Percentiles rank a stretch among this genome's conserved stretches.
phyloP scores from a whole-genome alignment of 192 early-diverging fungal species.

The Coemansia sp. region DNA sequence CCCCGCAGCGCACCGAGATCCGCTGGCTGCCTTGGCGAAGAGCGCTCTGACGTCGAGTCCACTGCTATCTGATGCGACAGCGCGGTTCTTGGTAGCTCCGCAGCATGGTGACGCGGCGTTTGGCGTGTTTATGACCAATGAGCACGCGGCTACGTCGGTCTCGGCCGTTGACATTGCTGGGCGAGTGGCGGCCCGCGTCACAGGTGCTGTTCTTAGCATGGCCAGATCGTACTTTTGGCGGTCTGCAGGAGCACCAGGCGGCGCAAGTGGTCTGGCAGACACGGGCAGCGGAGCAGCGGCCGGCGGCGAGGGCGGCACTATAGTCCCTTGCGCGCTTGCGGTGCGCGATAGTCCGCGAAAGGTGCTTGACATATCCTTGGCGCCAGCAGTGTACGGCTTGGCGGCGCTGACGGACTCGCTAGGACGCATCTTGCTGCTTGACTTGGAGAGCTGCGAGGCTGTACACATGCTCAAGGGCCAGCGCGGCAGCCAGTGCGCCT shows the following conservation, averaged over 20 bases:
- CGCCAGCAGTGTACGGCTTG: slow-evolving; percentile 26
- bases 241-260: background rate
- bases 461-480: slow-evolving; percentile 51
- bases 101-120: slow-evolving; percentile 46
- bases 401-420: slow-evolving; percentile 49
- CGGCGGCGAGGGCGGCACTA: slow-evolving; percentile 17
- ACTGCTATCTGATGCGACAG: slow-evolving; percentile 31
- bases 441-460: slow-evolving; percentile 40
- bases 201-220: slow-evolving; percentile 40
- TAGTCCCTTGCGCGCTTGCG: slow-evolving; percentile 36
- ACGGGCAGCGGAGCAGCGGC: background rate
- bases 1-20: slow-evolving; percentile 25
- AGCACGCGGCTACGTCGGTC: slow-evolving; percentile 21
- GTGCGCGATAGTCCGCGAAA: slow-evolving; percentile 42
- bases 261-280: background rate
- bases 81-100: slow-evolving; percentile 48
- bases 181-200: slow-evolving; percentile 39
- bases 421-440: slow-evolving; percentile 37
- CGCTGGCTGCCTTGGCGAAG: slow-evolving; percentile 33
- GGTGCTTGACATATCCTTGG: slow-evolving; percentile 41
- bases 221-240: slow-evolving; percentile 51
- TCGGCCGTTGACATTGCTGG: slow-evolving; percentile 50
- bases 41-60: slow-evolving; percentile 29
- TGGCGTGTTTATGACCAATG: slow-evolving; percentile 48
- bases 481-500: slow-evolving; percentile 51